Percentiles rank a stretch among this genome's conserved stretches.
These are phyloP conservation scores for Fraxinus sp. DNA, from an alignment of 305 asterid genomes.

Conservation along the genomic window DNA sequence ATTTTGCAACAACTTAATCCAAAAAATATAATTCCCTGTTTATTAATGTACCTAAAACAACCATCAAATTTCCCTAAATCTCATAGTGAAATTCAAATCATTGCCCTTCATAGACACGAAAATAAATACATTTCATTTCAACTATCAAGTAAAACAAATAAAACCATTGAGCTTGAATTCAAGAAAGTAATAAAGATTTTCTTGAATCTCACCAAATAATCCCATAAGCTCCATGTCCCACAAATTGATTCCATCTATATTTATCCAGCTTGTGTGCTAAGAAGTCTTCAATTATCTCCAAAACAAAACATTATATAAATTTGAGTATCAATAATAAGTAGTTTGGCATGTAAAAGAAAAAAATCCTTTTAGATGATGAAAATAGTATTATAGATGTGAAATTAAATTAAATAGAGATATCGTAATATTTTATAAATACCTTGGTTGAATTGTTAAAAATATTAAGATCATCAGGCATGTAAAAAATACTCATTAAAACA, in stretches of 20 bases:
- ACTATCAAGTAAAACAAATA: not conserved
- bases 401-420: not conserved
- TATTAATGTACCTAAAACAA: not conserved
- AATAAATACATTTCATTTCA: not conserved
- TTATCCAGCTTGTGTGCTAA: too few relatives aligned
- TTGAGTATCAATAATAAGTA: too few relatives aligned
- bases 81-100: not conserved
- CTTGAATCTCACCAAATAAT: constrained; percentile 50
- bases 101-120: not conserved
- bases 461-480: too few relatives aligned
- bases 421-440: too few relatives aligned
- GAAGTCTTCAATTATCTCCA: too few relatives aligned
- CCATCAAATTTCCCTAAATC: not conserved
- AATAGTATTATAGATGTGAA: too few relatives aligned
- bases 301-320: too few relatives aligned
- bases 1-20: not conserved
- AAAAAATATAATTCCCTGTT: not conserved
- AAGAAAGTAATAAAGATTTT: not conserved
- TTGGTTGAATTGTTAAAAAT: too few relatives aligned
- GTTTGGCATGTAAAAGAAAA: too few relatives aligned
- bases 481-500: too few relatives aligned
- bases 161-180: not conserved
- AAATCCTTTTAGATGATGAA: too few relatives aligned
- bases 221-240: constrained; percentile 77
- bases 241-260: constrained; percentile 35